These are phyloP conservation scores for Starmerella apis DNA, from an alignment of 805 yeast genomes.

Conservation along the genomic window DNA sequence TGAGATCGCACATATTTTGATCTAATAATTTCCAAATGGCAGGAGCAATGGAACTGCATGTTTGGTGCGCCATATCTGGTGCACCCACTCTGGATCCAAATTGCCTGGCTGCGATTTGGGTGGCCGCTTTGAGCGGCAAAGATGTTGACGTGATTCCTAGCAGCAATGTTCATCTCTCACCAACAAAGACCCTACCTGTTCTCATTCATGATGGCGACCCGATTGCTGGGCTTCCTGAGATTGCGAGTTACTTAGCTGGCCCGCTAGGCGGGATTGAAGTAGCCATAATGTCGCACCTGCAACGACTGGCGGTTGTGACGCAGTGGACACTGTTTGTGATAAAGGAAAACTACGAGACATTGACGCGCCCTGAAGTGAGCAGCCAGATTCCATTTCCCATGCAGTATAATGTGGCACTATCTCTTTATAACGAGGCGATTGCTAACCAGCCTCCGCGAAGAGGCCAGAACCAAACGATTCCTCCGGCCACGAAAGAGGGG, in stretches of 20 bases:
- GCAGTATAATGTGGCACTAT: slow-evolving; percentile 31
- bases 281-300: slow-evolving; percentile 20
- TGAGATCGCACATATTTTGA: too few species aligned
- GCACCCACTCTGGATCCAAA: slow-evolving; percentile 28
- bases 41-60: slow-evolving; percentile 27
- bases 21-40: background rate
- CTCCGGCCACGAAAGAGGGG: slow-evolving; percentile 11
- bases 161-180: slow-evolving; percentile 25
- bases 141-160: slow-evolving; percentile 24
- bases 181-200: slow-evolving; percentile 26
- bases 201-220: slow-evolving; percentile 18
- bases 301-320: slow-evolving; percentile 18
- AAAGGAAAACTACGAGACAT: slow-evolving; percentile 27
- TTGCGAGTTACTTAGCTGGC: slow-evolving; percentile 22
- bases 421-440: slow-evolving; percentile 25
- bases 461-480: background rate
- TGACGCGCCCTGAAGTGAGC: slow-evolving; percentile 30
- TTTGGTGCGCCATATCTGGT: slow-evolving; percentile 28
- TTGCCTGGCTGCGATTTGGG: slow-evolving; percentile 30
- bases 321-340: slow-evolving; percentile 25
- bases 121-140: slow-evolving; percentile 13
- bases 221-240: slow-evolving; percentile 25
- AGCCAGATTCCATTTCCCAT: slow-evolving; percentile 31
- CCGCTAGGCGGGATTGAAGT: slow-evolving; percentile 12
- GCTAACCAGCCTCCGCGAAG: slow-evolving; percentile 10